A percentile compares a stretch with the other conserved stretches of the same genome.
Conservation (phyloP, 2,329 filamentous ascomycete species). For the Alternaria triticina region DNA sequence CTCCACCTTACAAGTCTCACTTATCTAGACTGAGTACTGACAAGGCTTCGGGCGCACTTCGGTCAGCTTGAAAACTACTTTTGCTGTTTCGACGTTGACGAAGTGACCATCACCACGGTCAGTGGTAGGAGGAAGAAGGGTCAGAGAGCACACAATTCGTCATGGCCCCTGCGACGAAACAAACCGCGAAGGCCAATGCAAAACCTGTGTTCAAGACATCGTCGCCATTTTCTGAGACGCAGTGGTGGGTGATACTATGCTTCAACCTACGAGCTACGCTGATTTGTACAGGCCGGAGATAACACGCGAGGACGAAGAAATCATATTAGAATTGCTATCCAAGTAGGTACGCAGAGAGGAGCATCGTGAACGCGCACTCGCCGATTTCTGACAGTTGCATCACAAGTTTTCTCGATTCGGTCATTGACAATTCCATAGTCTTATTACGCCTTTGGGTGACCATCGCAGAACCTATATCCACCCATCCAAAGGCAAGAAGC, state of each 20-base stretch:
- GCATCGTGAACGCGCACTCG: neutral
- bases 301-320: slow-evolving; percentile 64
- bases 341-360: slow-evolving; percentile 56
- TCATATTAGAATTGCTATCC: slow-evolving; percentile 71
- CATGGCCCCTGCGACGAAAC: slow-evolving; percentile 29
- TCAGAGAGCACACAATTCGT: neutral
- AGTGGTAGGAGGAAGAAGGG: neutral
- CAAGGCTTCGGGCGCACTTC: slow-evolving; percentile 5
- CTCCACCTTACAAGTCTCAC: slow-evolving; percentile 12
- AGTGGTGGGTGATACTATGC: slow-evolving; percentile 59
- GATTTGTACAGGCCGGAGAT: slow-evolving; percentile 64
- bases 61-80: neutral
- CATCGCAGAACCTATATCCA: slow-evolving; percentile 62
- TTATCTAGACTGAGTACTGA: neutral
- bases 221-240: slow-evolving; percentile 65
- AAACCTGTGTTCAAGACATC: slow-evolving; percentile 70
- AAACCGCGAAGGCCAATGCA: slow-evolving; percentile 25
- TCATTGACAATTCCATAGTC: slow-evolving; percentile 49
- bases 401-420: neutral
- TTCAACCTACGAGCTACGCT: slow-evolving; percentile 1
- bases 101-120: neutral
- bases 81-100: neutral
- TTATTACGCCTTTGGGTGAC: slow-evolving; percentile 68
- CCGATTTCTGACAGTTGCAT: neutral
- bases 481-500: slow-evolving; percentile 67